Conservation (phyloP, 1,284 basidiomycete genomes). For the Rhodotorula sp. region DNA sequence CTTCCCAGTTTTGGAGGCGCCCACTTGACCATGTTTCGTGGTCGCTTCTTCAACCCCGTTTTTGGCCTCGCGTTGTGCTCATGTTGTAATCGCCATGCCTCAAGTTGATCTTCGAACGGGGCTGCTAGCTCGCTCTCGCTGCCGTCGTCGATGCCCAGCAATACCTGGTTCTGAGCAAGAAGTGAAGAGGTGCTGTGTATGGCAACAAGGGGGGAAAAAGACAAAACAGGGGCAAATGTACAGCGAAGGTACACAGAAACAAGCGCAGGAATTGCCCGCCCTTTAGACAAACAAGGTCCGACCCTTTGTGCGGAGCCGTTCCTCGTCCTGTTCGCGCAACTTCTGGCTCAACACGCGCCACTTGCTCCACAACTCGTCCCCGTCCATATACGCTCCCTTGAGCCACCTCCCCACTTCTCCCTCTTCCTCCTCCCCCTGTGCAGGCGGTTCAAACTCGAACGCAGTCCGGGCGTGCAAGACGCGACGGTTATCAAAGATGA, state of each 20-base stretch:
- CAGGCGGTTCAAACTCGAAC: constrained; percentile 60
- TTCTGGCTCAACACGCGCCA: constrained; percentile 28
- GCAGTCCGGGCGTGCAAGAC: constrained; percentile 83
- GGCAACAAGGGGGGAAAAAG: background rate
- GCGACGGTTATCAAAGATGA: constrained; percentile 90
- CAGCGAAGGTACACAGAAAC: background rate
- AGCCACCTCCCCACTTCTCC: constrained; percentile 36
- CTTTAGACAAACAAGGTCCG: constrained; percentile 20
- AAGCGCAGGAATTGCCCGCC: background rate
- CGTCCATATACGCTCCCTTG: constrained; percentile 43
- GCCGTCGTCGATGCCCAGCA: too few relatives aligned
- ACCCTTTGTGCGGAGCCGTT: background rate
- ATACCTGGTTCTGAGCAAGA: too few relatives aligned
- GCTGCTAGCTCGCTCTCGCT: too few relatives aligned
- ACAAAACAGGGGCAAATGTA: too few relatives aligned
- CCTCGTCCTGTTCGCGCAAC: constrained; percentile 9
- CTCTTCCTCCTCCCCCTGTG: constrained; percentile 40
- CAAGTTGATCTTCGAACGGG: too few relatives aligned
- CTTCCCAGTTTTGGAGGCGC: background rate
- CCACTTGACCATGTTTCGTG: background rate
- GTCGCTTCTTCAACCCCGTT: too few relatives aligned
- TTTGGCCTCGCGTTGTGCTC: too few relatives aligned
- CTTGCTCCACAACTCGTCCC: constrained; percentile 41
- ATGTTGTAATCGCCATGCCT: too few relatives aligned
- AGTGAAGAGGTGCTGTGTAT: background rate